These are phyloP conservation scores for Neofusicoccum sp. DNA, from an alignment of 2,329 filamentous ascomycete genomes.

Conservation along the genomic window DNA sequence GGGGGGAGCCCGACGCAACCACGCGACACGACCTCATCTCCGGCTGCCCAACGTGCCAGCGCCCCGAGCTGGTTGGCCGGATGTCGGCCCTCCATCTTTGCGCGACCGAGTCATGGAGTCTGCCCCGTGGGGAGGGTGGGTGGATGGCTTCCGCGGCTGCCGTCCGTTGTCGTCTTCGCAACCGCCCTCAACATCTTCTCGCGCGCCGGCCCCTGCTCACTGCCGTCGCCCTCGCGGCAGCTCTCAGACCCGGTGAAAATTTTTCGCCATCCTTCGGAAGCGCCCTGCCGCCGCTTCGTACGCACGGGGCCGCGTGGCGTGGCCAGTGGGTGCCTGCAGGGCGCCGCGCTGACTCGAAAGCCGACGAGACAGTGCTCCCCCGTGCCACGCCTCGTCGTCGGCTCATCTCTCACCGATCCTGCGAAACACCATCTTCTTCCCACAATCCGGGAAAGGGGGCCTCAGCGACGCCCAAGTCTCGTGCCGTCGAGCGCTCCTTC, in stretches of 20 bases:
- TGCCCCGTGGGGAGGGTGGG: slow-evolving; percentile 5
- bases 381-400: background rate
- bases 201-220: background rate
- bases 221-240: too few relatives aligned
- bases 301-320: background rate
- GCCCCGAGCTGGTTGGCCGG: background rate
- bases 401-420: background rate
- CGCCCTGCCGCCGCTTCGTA: background rate
- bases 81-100: background rate
- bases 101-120: background rate
- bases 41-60: background rate
- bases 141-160: slow-evolving; percentile 4
- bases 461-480: background rate
- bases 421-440: background rate
- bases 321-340: background rate
- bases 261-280: background rate
- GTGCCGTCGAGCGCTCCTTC: background rate
- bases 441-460: background rate
- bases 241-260: background rate
- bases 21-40: background rate
- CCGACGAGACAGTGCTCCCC: background rate
- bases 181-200: background rate
- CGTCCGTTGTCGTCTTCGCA: background rate
- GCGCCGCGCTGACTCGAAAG: slow-evolving; percentile 1
- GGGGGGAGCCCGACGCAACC: background rate